Evolutionary conservation across 2,329 filamentous ascomycete genomes (phyloP).

Genomic region (Pseudocercospora vitis): DNA sequence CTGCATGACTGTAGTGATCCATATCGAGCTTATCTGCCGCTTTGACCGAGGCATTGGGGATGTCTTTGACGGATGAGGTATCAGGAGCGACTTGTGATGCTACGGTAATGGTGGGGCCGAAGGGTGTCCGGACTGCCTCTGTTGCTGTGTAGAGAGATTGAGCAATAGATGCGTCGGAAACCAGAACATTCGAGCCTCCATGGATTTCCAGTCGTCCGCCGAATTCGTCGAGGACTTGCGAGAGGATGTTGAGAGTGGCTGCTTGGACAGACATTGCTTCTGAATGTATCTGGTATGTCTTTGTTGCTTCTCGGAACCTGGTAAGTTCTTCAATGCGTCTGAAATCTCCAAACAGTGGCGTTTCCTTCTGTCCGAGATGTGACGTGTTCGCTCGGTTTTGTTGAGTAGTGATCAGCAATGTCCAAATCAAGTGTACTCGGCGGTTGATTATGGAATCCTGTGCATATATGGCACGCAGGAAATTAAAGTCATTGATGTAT

Average conservation of each 20-base stretch:
- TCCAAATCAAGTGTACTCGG: no score
- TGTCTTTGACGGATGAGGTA: conserved; percentile 8
- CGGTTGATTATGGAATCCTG: no score
- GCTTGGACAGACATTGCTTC: conserved; percentile 10
- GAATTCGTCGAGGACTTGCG: conserved; percentile 25
- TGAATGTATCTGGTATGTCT: neutral
- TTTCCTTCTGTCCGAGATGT: neutral
- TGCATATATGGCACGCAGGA: no score
- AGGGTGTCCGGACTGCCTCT: conserved; percentile 28
- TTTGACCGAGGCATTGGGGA: conserved; percentile 23
- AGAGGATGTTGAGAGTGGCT: conserved; percentile 21
- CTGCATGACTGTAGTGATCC: conserved; percentile 32
- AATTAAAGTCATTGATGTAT: no score
- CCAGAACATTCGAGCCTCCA: conserved; percentile 27
- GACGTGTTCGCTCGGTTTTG: neutral
- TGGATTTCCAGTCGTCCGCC: conserved; percentile 25
- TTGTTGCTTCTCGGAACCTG: neutral
- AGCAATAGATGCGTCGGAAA: conserved; percentile 27
- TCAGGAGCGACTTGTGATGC: conserved; percentile 23
- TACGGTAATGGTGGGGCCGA: conserved; percentile 29
- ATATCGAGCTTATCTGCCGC: conserved; percentile 25
- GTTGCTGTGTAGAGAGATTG: conserved; percentile 24
- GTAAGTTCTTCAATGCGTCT: neutral
- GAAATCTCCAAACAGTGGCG: neutral
- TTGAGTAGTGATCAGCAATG: no score